Evolutionary conservation across 352 stramenopile genomes (phyloP).

Genomic region (Pythium brassicae): DNA sequence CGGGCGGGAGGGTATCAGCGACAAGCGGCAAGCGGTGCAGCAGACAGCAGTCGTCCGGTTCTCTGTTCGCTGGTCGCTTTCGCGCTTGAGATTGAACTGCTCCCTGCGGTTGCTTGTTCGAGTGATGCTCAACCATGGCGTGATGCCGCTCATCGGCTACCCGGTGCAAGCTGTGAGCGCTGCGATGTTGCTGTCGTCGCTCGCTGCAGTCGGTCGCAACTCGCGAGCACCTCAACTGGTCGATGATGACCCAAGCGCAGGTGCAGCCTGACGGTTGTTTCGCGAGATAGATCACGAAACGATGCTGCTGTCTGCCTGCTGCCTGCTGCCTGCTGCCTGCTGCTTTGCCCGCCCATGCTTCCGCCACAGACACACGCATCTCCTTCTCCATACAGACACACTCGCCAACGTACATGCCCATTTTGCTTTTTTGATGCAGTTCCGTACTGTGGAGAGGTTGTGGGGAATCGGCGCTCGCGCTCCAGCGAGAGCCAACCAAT

Average conservation of each 20-base stretch:
- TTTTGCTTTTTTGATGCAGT: slow-evolving; percentile 83
- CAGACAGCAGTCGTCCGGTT: too few species aligned
- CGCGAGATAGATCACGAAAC: too few species aligned
- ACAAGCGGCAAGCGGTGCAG: too few species aligned
- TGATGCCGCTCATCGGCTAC: too few species aligned
- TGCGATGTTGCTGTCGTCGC: background rate
- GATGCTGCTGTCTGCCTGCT: background rate
- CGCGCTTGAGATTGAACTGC: too few species aligned
- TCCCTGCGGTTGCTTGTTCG: too few species aligned
- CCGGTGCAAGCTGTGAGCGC: background rate
- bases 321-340: background rate
- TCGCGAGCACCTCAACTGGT: background rate
- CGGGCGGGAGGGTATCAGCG: too few species aligned
- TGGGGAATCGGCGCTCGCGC: slow-evolving; percentile 16
- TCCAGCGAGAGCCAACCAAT: slow-evolving; percentile 73
- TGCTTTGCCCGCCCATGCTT: background rate
- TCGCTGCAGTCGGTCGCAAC: background rate
- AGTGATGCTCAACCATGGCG: too few species aligned
- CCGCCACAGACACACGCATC: background rate
- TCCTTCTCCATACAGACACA: background rate
- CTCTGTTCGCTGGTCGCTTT: too few species aligned
- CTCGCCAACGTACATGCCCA: slow-evolving; percentile 79
- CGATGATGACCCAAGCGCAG: background rate
- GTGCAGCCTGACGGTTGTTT: background rate
- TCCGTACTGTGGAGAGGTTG: slow-evolving; percentile 60